Evolutionary conservation across 2,329 filamentous ascomycete species (phyloP).

Genomic region (Cladosporium sp.): DNA sequence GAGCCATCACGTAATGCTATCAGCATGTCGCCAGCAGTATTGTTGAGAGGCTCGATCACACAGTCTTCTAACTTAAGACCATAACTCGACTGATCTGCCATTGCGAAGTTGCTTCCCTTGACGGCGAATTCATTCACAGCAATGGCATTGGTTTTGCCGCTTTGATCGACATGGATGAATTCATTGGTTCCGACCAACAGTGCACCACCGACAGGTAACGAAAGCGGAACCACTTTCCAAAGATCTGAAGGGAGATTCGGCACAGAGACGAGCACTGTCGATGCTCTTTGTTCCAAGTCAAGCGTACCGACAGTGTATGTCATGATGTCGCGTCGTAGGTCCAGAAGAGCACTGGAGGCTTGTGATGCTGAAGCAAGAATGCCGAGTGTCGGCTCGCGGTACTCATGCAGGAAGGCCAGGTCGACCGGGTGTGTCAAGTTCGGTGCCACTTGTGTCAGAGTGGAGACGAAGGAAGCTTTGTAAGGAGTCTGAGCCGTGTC

Average conservation of each 20-base stretch:
- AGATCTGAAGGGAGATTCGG: slow-evolving; percentile 81
- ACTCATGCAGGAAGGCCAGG: slow-evolving; percentile 90
- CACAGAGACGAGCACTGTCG: slow-evolving; percentile 87
- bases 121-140: slow-evolving; percentile 89
- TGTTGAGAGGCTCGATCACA: slow-evolving; percentile 68
- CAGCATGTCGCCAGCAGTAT: slow-evolving; percentile 77
- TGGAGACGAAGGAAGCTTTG: slow-evolving; percentile 86
- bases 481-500: slow-evolving; percentile 61
- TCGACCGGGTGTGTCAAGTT: slow-evolving; percentile 83
- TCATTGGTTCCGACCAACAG: slow-evolving; percentile 85
- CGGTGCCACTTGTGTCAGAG: slow-evolving; percentile 82
- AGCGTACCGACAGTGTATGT: slow-evolving; percentile 93
- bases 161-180: slow-evolving; percentile 91
- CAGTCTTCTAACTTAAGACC: slow-evolving; percentile 77
- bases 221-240: slow-evolving; percentile 74
- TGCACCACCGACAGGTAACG: slow-evolving; percentile 81
- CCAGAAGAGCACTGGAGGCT: slow-evolving; percentile 67
- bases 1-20: slow-evolving; percentile 72
- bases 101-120: slow-evolving; percentile 74
- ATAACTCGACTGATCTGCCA: slow-evolving; percentile 81
- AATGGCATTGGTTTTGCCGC: slow-evolving; percentile 86
- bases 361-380: slow-evolving; percentile 76
- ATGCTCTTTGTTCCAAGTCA: slow-evolving; percentile 87
- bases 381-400: slow-evolving; percentile 94
- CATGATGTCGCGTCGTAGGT: slow-evolving; percentile 76